Conservation (phyloP, 2,329 filamentous ascomycete genomes). For the Thelonectria rubi region DNA sequence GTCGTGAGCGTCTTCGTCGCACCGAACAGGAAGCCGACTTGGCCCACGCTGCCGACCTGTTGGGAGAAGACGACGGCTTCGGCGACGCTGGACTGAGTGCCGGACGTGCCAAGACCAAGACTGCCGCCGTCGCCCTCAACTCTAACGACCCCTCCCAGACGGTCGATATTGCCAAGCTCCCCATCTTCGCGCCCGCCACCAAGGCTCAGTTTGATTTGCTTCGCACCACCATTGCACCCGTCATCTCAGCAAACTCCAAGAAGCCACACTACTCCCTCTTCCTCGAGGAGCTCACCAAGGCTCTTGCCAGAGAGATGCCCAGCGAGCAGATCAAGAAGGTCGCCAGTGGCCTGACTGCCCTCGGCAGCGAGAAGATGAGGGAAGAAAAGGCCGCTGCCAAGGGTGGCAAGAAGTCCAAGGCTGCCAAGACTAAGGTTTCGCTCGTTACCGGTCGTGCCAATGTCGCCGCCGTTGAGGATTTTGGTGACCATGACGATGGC, state of each 20-base stretch:
- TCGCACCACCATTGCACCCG: slow-evolving; percentile 79
- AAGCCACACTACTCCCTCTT: slow-evolving; percentile 92
- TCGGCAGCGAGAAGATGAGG: slow-evolving; percentile 98
- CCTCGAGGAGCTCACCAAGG: slow-evolving; percentile 89
- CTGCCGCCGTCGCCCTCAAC: slow-evolving; percentile 74
- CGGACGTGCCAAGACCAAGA: slow-evolving; percentile 73
- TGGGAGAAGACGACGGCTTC: slow-evolving; percentile 81
- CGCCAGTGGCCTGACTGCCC: slow-evolving; percentile 83
- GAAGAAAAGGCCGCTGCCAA: slow-evolving; percentile 96
- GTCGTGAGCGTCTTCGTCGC: slow-evolving; percentile 76
- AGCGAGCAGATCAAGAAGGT: slow-evolving; percentile 98
- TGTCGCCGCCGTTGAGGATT: slow-evolving; percentile 75
- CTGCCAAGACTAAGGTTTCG: slow-evolving; percentile 91
- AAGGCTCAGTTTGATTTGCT: slow-evolving; percentile 87
- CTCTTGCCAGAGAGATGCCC: slow-evolving; percentile 84
- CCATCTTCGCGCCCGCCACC: slow-evolving; percentile 88
- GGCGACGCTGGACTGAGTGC: slow-evolving; percentile 74
- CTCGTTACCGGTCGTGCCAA: slow-evolving; percentile 73
- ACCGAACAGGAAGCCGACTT: slow-evolving; percentile 91
- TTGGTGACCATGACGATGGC: slow-evolving; percentile 76
- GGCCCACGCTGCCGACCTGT: slow-evolving; percentile 88
- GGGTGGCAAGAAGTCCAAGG: slow-evolving; percentile 96
- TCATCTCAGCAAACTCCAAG: slow-evolving; percentile 78
- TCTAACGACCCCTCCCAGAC: slow-evolving; percentile 77
- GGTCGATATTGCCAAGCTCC: slow-evolving; percentile 81